Base-by-base conservation (phyloP, 805 yeast genomes). In the Komagataella phaffii region DNA sequence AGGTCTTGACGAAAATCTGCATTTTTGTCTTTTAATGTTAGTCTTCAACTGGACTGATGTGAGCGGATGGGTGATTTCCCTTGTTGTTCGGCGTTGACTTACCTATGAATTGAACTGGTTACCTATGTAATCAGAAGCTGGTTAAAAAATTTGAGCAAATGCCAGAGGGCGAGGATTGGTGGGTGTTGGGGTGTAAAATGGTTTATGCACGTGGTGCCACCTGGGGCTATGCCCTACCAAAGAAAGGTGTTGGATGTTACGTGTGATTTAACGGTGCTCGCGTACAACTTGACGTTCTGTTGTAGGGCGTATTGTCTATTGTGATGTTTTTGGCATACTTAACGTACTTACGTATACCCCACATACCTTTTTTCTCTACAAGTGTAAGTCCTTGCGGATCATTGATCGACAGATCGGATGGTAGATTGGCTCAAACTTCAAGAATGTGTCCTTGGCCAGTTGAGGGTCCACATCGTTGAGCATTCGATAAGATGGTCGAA, bases 1-100 rank as follows among this genome's bases (percentile, higher is more conserved):
- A 83, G 79, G 99, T 91, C 80, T 91, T 93, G 77, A 93, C 98
- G 79, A 93, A 93, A 80, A 91, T 90, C 81, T 87, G 95, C 95
- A 86, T 85, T 59, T 64, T 72, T 57, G 21, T 18, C 30, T 45
- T 17, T 21, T 21, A 30, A 7, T 30, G 40, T 30, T 30, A 30
- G 40, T 30, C 40, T 30, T 30, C 14, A 10, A 30, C 40, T 10
- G 40, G 40, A 5, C 23, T 21, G 23, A 8, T 30, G 40, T 30
- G 40, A 30, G 14, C 10, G 5, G 12, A 8, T 30, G 14, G 40
- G 40, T 30, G 40, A 4, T 4, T 30, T 30, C n/a, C 40, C 40
- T 30, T 10, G 14, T 10, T 8, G 40, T 30, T 30, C 40, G 40
- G 40, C 40, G 40, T 30, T 30, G 40, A 30, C 40, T 30, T 30